phyloP scores from a whole-genome alignment of 1,284 basidiomycete genomes.

The Chalciporus sp. region DNA sequence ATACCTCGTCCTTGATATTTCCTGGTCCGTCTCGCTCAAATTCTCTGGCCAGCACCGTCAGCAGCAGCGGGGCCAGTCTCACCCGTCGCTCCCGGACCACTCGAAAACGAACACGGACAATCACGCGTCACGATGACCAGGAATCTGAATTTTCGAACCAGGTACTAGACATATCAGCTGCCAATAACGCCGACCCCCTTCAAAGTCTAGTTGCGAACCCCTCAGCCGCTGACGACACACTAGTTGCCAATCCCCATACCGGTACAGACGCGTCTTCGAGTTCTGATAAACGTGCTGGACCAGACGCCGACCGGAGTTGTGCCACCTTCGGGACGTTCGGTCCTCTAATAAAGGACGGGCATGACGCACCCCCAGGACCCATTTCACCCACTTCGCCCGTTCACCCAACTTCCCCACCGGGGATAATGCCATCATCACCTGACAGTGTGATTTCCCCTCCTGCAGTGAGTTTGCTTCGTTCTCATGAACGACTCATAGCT shows the following conservation, averaged over 20 bases:
- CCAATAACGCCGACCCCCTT: constrained; percentile 17
- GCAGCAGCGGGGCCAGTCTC: constrained; percentile 36
- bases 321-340: constrained; percentile 29
- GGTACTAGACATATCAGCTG: constrained; percentile 32
- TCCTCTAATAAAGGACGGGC: constrained; percentile 18
- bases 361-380: constrained; percentile 9
- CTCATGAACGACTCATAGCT: constrained; percentile 16
- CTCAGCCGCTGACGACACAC: constrained; percentile 11
- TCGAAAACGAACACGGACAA: constrained; percentile 35
- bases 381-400: background rate
- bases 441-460: constrained; percentile 18
- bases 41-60: constrained; percentile 44
- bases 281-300: constrained; percentile 11
- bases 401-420: constrained; percentile 11
- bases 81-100: constrained; percentile 35
- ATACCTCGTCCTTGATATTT: constrained; percentile 29
- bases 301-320: constrained; percentile 28
- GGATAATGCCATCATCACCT: constrained; percentile 6
- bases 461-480: constrained; percentile 20
- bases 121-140: constrained; percentile 27
- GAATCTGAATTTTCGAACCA: constrained; percentile 16
- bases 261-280: constrained; percentile 11
- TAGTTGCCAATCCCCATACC: constrained; percentile 15
- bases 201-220: constrained; percentile 6
- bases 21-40: constrained; percentile 43